phyloP scores from a whole-genome alignment of 768 basidiomycete species.

The Amylocystis lapponica region DNA sequence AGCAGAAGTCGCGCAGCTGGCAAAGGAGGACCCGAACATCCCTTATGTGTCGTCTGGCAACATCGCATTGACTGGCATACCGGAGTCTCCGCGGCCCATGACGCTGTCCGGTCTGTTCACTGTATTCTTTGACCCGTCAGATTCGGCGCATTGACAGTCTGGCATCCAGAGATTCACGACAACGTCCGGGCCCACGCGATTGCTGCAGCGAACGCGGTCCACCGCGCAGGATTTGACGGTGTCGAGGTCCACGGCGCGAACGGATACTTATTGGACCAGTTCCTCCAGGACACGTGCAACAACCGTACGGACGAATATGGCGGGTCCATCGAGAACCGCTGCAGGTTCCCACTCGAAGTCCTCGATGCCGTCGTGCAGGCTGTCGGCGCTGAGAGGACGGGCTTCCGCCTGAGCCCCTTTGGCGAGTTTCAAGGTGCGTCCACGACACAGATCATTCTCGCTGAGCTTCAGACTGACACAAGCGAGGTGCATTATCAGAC shows the following conservation, averaged over 20 bases:
- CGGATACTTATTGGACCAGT: constrained; percentile 35
- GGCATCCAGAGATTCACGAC: constrained; percentile 24
- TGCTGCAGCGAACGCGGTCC: constrained; percentile 23
- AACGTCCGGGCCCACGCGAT: constrained; percentile 25
- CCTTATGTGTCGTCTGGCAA: constrained; percentile 14
- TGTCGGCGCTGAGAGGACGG: constrained; percentile 36
- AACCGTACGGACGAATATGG: constrained; percentile 45
- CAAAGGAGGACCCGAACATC: constrained; percentile 26
- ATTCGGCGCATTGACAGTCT: neutral
- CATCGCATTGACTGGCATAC: constrained; percentile 10
- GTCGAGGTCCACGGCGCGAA: constrained; percentile 24
- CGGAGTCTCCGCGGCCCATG: constrained; percentile 15
- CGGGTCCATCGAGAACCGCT: constrained; percentile 41
- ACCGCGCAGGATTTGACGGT: constrained; percentile 24
- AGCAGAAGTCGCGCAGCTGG: constrained; percentile 28
- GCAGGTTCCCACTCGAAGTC: constrained; percentile 40
- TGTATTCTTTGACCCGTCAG: neutral
- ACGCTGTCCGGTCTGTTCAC: constrained; percentile 2
- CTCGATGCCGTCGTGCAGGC: constrained; percentile 32
- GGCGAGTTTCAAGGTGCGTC: constrained; percentile 29
- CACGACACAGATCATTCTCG: too few species aligned
- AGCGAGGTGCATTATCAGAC: constrained; percentile 13
- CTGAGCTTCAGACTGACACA: too few species aligned
- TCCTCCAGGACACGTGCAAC: constrained; percentile 34
- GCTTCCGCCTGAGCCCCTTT: constrained; percentile 35